Evolutionary conservation across 495 filamentous ascomycete genomes (phyloP).

Genomic region (Staphylotrichum tortipilum): DNA sequence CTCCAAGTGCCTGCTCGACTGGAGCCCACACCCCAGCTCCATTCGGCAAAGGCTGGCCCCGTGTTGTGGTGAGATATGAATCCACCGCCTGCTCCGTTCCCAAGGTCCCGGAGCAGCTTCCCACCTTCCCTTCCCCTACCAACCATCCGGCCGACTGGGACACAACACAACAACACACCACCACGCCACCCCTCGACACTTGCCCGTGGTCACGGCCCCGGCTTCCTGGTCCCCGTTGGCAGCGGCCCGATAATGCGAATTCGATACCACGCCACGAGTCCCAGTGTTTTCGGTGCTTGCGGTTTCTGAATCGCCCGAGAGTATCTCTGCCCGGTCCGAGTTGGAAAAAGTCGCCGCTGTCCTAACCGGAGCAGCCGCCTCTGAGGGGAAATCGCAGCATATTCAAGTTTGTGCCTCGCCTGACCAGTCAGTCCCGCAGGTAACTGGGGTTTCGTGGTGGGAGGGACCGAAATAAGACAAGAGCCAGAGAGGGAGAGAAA

Average conservation of each 20-base stretch:
- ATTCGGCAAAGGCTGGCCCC: slow-evolving; percentile 13
- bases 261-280: slow-evolving; percentile 7
- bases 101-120: slow-evolving; percentile 16
- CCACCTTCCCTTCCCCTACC: slow-evolving; percentile 13
- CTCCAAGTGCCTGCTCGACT: background rate
- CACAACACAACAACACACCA: slow-evolving; percentile 1
- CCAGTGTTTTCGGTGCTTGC: slow-evolving; percentile 8
- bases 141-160: slow-evolving; percentile 3
- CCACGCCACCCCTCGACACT: background rate
- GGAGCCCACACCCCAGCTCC: slow-evolving; percentile 1
- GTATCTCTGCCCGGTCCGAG: background rate
- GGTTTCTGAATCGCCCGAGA: slow-evolving; percentile 9
- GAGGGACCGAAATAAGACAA: no score
- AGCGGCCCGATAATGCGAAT: slow-evolving; percentile 18
- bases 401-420: background rate
- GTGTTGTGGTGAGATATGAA: slow-evolving; percentile 23
- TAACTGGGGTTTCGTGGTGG: no score
- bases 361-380: no score
- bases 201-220: background rate
- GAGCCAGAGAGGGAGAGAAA: no score
- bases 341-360: slow-evolving; percentile 2
- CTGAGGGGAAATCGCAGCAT: no score
- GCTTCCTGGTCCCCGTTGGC: background rate
- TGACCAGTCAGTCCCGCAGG: no score
- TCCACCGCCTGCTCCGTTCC: slow-evolving; percentile 23